Base-by-base conservation (phyloP, 768 basidiomycete genomes). In the Mycena chlorophos region DNA sequence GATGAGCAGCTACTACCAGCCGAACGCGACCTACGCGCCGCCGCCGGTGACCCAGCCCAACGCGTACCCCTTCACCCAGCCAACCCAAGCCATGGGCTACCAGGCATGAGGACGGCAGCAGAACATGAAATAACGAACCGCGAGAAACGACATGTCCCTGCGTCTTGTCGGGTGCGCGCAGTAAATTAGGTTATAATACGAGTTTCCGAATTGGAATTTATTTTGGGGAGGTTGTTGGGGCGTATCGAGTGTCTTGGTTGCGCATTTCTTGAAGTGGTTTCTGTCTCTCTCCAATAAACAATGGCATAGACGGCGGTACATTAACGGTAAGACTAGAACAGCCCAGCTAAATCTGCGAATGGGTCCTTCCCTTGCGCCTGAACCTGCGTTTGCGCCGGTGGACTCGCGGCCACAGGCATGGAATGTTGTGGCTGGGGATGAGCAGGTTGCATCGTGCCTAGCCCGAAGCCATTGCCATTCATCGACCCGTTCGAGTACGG, bases 331-430 rank as follows among this genome's bases (percentile, higher is more conserved):
- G 31, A 17, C 53, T 62, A 93, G 68, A 93, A 91, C 52, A 93
- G 70, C 19, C 86, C 86, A 2, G 79, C 89, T 30, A 93, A 75
- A 71, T 93, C 91, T 5, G 89, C 89, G 64, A 93, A 93, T 38
- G 91, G 91, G 69, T 93, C 91, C 67, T 89, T 93, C 54, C 73
- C 76, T 58, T 81, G 78, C 26, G 38, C n/a, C n/a, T n/a, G n/a
- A n/a, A n/a, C n/a, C n/a, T n/a, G n/a, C n/a, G n/a, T n/a, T n/a
- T n/a, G n/a, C n/a, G n/a, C 54, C 50, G 56, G 47, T 52, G 52
- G 38, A 25, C 27, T 52, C 28, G 54, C 52, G 46, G 65, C 39
- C 42, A 63, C 56, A 55, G 68, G 28, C 16, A 47, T 30, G 52
- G 31, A 16, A 20, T 57, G 47, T 48, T 57, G 51, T 31, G 20